phyloP scores from a whole-genome alignment of 805 yeast genomes.

The Vanderwaltozyma verrucispora region DNA sequence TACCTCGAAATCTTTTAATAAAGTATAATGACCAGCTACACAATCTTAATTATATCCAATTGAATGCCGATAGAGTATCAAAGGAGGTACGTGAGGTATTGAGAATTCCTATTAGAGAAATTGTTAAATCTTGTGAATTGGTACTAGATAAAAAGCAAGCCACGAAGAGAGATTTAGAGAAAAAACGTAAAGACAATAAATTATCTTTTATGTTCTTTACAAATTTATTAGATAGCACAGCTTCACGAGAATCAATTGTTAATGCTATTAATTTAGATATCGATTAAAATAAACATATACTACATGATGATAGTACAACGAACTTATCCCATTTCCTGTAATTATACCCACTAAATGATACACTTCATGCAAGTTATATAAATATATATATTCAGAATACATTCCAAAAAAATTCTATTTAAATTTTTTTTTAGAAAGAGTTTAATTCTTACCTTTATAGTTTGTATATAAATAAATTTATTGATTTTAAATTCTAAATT shows the following conservation, averaged over 20 bases:
- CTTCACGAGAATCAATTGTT: conserved; percentile 13
- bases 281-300: conserved; percentile 11
- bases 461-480: too few species aligned
- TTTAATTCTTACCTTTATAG: too few species aligned
- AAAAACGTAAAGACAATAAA: conserved; percentile 13
- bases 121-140: conserved; percentile 30
- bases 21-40: conserved; percentile 56
- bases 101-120: conserved; percentile 73
- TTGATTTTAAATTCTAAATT: too few species aligned
- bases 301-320: neutral
- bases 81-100: conserved; percentile 77
- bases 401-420: neutral
- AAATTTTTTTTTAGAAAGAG: too few species aligned
- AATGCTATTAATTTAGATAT: conserved; percentile 23
- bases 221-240: conserved; percentile 15
- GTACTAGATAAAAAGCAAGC: conserved; percentile 20
- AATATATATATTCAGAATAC: neutral
- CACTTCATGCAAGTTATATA: neutral
- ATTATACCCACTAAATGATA: neutral
- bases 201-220: conserved; percentile 22
- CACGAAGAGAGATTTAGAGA: conserved; percentile 18
- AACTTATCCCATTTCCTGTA: neutral
- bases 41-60: conserved; percentile 65
- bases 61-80: conserved; percentile 67
- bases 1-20: conserved; percentile 70